Conservation (phyloP, 768 basidiomycete genomes). For the Floccularia luteovirens region DNA sequence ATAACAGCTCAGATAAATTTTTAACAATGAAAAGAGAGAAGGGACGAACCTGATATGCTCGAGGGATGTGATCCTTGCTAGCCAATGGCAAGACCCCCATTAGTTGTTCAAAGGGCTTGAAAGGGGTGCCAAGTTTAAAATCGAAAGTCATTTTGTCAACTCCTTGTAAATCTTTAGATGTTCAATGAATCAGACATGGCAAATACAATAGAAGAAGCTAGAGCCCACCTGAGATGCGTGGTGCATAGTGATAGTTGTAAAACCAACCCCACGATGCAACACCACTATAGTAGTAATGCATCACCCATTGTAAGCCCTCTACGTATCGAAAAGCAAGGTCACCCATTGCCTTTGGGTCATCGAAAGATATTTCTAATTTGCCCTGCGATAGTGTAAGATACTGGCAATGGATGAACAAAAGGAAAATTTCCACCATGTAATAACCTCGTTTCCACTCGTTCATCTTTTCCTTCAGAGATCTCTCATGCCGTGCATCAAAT, state of each 20-base stretch:
- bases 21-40: conserved; percentile 2
- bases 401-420: neutral
- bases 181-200: conserved; percentile 5
- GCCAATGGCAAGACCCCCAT: conserved; percentile 97
- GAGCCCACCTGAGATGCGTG: conserved; percentile 82
- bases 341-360: conserved; percentile 59
- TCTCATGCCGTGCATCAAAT: conserved; percentile 75
- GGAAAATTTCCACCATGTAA: conserved; percentile 54
- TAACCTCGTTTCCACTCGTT: conserved; percentile 87
- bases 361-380: conserved; percentile 79
- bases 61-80: conserved; percentile 82
- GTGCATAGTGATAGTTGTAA: conserved; percentile 97
- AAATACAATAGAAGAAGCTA: neutral
- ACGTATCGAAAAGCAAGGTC: conserved; percentile 75
- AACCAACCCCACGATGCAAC: conserved; percentile 99
- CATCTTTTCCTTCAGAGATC: conserved; percentile 75
- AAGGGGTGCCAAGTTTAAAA: conserved; percentile 84
- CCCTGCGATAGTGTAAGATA: conserved; percentile 37
- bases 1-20: neutral
- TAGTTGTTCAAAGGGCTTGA: conserved; percentile 89
- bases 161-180: conserved; percentile 40
- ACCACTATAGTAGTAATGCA: conserved; percentile 98
- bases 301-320: conserved; percentile 97
- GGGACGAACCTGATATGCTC: conserved; percentile 66
- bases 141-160: conserved; percentile 80